Evolutionary conservation across 345 rosid species (phyloP).

Genomic region (Bruguiera parviflora): DNA sequence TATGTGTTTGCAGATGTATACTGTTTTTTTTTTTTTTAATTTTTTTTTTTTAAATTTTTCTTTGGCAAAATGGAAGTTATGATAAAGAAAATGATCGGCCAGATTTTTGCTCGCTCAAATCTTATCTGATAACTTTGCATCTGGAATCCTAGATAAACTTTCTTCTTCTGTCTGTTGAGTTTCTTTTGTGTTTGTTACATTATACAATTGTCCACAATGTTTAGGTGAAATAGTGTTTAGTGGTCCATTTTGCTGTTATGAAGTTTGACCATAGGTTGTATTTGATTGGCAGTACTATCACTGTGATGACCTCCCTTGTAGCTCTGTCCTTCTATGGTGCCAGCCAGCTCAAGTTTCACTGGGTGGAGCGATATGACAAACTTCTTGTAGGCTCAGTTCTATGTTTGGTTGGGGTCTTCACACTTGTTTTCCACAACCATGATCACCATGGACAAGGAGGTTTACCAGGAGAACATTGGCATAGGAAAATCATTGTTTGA

Average conservation of each 20-base stretch:
- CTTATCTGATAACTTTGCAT: no score
- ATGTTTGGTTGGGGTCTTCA: slow-evolving; percentile 86
- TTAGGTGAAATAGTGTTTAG: background rate
- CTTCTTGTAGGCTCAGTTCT: slow-evolving; percentile 92
- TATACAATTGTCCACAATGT: background rate
- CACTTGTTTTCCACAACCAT: slow-evolving; percentile 86
- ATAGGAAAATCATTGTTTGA: slow-evolving; percentile 62
- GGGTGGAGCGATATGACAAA: slow-evolving; percentile 97
- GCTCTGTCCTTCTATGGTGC: slow-evolving; percentile 98
- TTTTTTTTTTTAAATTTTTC: no score
- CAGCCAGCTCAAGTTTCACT: slow-evolving; percentile 91
- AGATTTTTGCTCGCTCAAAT: no score
- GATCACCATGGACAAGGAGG: slow-evolving; percentile 42
- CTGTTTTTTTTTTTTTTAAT: no score
- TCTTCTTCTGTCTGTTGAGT: background rate
- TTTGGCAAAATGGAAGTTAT: no score
- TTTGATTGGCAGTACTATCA: slow-evolving; percentile 63
- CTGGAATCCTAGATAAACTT: background rate
- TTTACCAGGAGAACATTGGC: slow-evolving; percentile 40
- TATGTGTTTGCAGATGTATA: no score
- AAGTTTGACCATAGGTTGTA: slow-evolving; percentile 11
- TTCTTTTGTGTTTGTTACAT: background rate
- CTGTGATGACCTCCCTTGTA: slow-evolving; percentile 95
- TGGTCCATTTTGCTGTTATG: background rate
- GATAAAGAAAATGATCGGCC: no score